Percentiles rank a stretch among this genome's conserved stretches.
Conservation (phyloP, 768 basidiomycete species). For the Auriscalpium orientale region DNA sequence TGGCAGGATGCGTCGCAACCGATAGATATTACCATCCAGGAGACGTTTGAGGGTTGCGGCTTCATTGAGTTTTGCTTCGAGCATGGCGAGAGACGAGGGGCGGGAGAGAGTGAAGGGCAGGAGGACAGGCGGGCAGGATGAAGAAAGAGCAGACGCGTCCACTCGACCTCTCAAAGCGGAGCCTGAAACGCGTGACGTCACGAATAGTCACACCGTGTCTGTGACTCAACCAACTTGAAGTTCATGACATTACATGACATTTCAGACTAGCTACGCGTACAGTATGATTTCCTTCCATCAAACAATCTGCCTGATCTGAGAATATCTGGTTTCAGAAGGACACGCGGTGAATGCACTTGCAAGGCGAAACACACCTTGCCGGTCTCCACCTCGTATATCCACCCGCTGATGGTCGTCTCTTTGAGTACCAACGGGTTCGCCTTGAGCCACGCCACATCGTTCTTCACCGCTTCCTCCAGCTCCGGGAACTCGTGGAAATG, state of each 20-base stretch:
- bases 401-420: slow-evolving; percentile 51
- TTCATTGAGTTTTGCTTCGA: slow-evolving; percentile 87
- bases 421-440: slow-evolving; percentile 47
- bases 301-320: too few relatives aligned
- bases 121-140: neutral
- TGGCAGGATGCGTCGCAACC: slow-evolving; percentile 1
- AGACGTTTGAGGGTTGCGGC: slow-evolving; percentile 88
- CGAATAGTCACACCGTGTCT: slow-evolving; percentile 4
- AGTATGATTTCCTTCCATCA: too few relatives aligned
- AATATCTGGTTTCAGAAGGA: too few relatives aligned
- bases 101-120: neutral
- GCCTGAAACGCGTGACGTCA: slow-evolving; percentile 15
- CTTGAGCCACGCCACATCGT: slow-evolving; percentile 52
- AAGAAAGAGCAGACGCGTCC: neutral
- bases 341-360: too few relatives aligned
- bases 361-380: slow-evolving; percentile 39
- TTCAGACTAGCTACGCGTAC: too few relatives aligned
- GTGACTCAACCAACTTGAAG: neutral
- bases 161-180: slow-evolving; percentile 7
- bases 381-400: slow-evolving; percentile 58
- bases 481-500: slow-evolving; percentile 49
- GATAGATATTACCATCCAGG: slow-evolving; percentile 59
- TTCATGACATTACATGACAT: too few relatives aligned
- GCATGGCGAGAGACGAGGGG: slow-evolving; percentile 39
- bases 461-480: slow-evolving; percentile 46